Evolutionary conservation across 352 stramenopile species (phyloP).

Genomic region (Pythium utonaiense): DNA sequence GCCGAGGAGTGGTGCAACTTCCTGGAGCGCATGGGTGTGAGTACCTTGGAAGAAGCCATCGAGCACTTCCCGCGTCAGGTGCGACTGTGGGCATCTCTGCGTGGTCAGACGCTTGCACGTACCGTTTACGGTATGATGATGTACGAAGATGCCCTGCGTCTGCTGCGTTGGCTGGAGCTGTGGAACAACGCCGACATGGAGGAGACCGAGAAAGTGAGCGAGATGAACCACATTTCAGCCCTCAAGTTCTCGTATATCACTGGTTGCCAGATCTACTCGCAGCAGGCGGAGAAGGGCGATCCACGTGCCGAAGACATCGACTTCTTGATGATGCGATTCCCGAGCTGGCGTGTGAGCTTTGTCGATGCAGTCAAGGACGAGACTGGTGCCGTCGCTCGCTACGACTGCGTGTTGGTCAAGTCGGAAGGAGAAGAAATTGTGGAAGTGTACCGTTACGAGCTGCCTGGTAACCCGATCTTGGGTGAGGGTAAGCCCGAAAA

Average conservation of each 20-base stretch:
- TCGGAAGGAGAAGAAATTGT: constrained; percentile 76
- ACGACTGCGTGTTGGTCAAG: constrained; percentile 81
- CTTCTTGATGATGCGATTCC: constrained; percentile 85
- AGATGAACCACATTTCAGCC: constrained; percentile 83
- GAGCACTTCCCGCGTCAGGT: constrained; percentile 64
- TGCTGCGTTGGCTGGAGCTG: constrained; percentile 82
- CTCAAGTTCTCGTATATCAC: constrained; percentile 90
- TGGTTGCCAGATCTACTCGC: constrained; percentile 84
- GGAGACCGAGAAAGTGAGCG: constrained; percentile 62
- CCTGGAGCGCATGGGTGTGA: constrained; percentile 72
- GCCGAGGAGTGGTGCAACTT: constrained; percentile 89
- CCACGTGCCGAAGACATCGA: constrained; percentile 87
- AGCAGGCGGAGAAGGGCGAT: constrained; percentile 72
- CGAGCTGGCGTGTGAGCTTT: constrained; percentile 87
- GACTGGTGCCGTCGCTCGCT: constrained; percentile 37
- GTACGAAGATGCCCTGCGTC: constrained; percentile 85
- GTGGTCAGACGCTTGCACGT: constrained; percentile 81
- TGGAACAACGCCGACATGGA: constrained; percentile 59
- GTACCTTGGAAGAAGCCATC: constrained; percentile 67
- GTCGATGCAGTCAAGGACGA: constrained; percentile 67
- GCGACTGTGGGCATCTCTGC: constrained; percentile 80
- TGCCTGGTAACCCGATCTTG: constrained; percentile 86
- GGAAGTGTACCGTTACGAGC: constrained; percentile 85
- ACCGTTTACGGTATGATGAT: constrained; percentile 89
- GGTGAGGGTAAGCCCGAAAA: constrained; percentile 88